These are phyloP conservation scores for Gossypium davidsonii DNA, from an alignment of 441 rosid genomes.

Conservation along the genomic window DNA sequence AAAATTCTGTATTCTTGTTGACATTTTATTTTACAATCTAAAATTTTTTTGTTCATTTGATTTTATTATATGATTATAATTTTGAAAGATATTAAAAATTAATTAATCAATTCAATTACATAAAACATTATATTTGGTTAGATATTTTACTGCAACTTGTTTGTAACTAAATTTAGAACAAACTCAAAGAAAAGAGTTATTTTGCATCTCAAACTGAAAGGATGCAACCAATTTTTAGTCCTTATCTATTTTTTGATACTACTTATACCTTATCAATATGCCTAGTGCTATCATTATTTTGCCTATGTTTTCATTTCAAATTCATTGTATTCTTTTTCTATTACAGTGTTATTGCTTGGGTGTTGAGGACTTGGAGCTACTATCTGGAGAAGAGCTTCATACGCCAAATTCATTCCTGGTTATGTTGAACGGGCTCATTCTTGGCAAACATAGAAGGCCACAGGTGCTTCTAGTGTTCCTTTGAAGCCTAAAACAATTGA, in stretches of 20 bases:
- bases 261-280: not conserved
- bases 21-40: not conserved
- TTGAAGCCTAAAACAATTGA: not conserved
- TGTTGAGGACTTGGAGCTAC: constrained; percentile 71
- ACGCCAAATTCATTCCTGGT: constrained; percentile 73
- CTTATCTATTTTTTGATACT: not conserved
- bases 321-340: constrained; percentile 18
- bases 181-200: not conserved
- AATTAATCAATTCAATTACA: not conserved
- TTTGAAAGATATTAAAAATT: not conserved
- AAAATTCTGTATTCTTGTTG: not conserved
- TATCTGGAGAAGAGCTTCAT: constrained; percentile 91
- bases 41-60: not conserved
- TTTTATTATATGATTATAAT: not conserved
- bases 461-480: constrained; percentile 41
- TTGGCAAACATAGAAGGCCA: constrained; percentile 92
- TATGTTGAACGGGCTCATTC: constrained; percentile 81
- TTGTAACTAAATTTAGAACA: not conserved
- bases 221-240: not conserved
- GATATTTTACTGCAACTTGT: not conserved
- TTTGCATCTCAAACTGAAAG: not conserved
- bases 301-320: constrained; percentile 1
- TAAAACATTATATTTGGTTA: not conserved
- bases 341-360: constrained; percentile 80
- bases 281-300: not conserved